These are phyloP conservation scores for Acer campestre DNA, from an alignment of 345 rosid genomes.

Conservation along the genomic window DNA sequence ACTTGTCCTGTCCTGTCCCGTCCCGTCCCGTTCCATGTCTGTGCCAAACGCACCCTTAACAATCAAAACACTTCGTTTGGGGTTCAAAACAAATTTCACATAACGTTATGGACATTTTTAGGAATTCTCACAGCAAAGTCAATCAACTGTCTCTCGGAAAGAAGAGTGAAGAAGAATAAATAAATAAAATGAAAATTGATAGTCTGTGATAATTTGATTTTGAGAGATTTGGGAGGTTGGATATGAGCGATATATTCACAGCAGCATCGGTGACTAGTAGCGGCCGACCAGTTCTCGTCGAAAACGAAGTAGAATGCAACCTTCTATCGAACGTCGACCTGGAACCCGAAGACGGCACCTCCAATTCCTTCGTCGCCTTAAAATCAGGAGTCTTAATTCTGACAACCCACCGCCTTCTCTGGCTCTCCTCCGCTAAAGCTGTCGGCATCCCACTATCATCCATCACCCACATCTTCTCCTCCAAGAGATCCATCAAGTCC, in stretches of 20 bases:
- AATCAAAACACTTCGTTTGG: too few relatives aligned
- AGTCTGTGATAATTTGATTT: too few relatives aligned
- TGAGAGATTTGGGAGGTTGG: not conserved
- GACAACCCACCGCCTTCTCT: constrained; percentile 88
- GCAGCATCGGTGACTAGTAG: constrained; percentile 55
- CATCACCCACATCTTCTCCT: constrained; percentile 55
- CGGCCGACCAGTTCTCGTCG: constrained; percentile 79
- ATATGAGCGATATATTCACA: constrained; percentile 21
- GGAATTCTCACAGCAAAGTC: too few relatives aligned
- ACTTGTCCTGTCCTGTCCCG: too few relatives aligned
- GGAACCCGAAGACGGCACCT: constrained; percentile 56
- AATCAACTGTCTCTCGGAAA: too few relatives aligned
- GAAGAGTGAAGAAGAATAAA: too few relatives aligned
- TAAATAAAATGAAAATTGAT: too few relatives aligned
- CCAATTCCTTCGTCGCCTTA: constrained; percentile 42
- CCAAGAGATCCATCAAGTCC: constrained; percentile 70
- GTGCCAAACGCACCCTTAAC: too few relatives aligned
- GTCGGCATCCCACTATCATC: constrained; percentile 49
- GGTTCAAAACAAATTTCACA: too few relatives aligned
- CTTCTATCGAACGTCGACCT: constrained; percentile 80
- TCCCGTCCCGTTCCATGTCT: too few relatives aligned
- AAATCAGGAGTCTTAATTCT: constrained; percentile 69
- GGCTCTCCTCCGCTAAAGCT: constrained; percentile 53
- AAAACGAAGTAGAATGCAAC: constrained; percentile 71
- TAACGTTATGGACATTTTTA: too few relatives aligned